phyloP scores from a whole-genome alignment of 768 basidiomycete genomes.

The Nidula microcarpa region DNA sequence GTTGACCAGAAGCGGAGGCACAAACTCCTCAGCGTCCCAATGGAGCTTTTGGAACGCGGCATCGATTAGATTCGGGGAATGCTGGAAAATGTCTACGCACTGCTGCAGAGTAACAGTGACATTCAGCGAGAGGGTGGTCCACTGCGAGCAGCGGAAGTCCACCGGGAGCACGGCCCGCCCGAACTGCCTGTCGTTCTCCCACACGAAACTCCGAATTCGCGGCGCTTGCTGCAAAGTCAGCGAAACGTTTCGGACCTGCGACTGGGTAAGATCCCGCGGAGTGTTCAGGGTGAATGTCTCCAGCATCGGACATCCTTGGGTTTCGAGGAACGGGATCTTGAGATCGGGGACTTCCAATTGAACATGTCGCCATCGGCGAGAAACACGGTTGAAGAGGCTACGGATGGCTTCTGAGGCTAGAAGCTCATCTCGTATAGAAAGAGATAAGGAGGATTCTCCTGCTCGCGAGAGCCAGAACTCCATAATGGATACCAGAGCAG shows the following conservation, averaged over 20 bases:
- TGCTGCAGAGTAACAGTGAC: slow-evolving; percentile 9
- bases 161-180: neutral
- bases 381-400: neutral
- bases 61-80: slow-evolving; percentile 4
- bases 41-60: slow-evolving; percentile 10
- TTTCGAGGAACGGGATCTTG: slow-evolving; percentile 1
- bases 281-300: slow-evolving; percentile 12
- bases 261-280: slow-evolving; percentile 3
- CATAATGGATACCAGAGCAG: slow-evolving; percentile 1
- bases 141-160: slow-evolving; percentile 7
- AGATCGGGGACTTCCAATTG: slow-evolving; percentile 7
- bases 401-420: neutral
- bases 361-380: slow-evolving; percentile 10
- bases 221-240: slow-evolving; percentile 6
- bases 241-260: slow-evolving; percentile 6
- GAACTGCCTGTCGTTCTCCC: slow-evolving; percentile 7
- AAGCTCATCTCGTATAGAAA: slow-evolving; percentile 10
- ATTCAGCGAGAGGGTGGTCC: slow-evolving; percentile 10
- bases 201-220: slow-evolving; percentile 10
- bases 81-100: slow-evolving; percentile 10
- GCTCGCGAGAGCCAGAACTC: slow-evolving; percentile 15
- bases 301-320: slow-evolving; percentile 3
- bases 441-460: slow-evolving; percentile 11
- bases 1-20: slow-evolving; percentile 5
- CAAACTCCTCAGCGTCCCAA: neutral